Percentiles rank a stretch among this genome's conserved stretches.
These are phyloP conservation scores for Xeromyces bisporus DNA, from an alignment of 495 filamentous ascomycete species.

Conservation along the genomic window DNA sequence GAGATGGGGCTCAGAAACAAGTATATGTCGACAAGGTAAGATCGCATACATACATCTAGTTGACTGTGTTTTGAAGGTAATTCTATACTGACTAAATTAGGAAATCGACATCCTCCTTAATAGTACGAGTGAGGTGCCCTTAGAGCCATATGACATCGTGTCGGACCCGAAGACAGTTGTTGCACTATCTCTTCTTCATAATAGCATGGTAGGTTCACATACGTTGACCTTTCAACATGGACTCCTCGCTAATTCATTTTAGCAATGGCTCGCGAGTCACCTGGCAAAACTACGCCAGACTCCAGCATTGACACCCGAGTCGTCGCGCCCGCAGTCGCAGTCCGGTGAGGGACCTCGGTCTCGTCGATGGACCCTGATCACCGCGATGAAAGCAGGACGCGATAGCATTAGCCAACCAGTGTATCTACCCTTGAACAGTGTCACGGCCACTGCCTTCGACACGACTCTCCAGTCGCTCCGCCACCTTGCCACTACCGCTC, in stretches of 20 bases:
- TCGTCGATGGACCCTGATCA: conserved; percentile 69
- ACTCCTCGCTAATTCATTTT: conserved; percentile 6
- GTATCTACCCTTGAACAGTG: conserved; percentile 76
- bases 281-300: conserved; percentile 61
- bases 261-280: conserved; percentile 82
- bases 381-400: conserved; percentile 36
- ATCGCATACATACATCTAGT: not conserved
- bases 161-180: conserved; percentile 72
- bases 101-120: conserved; percentile 52
- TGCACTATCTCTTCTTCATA: conserved; percentile 73
- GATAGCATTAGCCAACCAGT: conserved; percentile 41
- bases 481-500: conserved; percentile 53
- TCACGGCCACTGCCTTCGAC: conserved; percentile 74
- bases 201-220: conserved; percentile 52
- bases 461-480: conserved; percentile 64
- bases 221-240: not conserved
- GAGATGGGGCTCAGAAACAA: conserved; percentile 13
- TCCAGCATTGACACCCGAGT: conserved; percentile 29
- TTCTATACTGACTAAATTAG: conserved; percentile 12
- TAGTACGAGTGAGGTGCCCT: conserved; percentile 41
- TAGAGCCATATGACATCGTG: conserved; percentile 69
- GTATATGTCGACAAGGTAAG: conserved; percentile 27
- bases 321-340: conserved; percentile 14
- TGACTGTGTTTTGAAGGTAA: not conserved
- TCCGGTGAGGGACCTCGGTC: conserved; percentile 23